These are phyloP conservation scores for Aspergillus quadricinctus DNA, from an alignment of 2,329 filamentous ascomycete genomes.

Conservation along the genomic window DNA sequence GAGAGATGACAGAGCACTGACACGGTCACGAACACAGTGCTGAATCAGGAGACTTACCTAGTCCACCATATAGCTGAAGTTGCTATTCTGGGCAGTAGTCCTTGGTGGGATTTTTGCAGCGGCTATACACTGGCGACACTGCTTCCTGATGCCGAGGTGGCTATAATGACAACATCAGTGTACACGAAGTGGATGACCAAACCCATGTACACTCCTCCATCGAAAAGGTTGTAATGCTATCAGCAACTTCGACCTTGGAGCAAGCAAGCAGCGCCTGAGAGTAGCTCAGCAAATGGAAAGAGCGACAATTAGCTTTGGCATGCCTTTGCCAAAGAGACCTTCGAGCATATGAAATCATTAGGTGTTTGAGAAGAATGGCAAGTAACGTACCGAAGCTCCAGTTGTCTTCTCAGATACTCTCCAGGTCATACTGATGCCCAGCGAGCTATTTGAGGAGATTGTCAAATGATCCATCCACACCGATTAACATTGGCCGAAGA, in stretches of 20 bases:
- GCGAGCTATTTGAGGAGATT: background rate
- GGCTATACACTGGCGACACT: background rate
- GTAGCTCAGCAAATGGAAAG: no score
- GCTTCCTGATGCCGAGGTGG: background rate
- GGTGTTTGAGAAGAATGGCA: background rate
- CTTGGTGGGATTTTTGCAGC: background rate
- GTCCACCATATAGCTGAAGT: background rate
- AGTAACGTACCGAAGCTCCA: background rate
- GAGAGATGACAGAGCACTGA: background rate
- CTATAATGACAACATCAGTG: background rate
- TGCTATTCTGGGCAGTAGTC: background rate
- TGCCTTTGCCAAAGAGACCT: background rate
- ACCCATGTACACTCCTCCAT: background rate
- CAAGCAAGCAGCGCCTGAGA: background rate
- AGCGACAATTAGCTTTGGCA: no score
- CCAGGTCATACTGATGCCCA: background rate
- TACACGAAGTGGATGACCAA: background rate
- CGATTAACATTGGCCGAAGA: background rate
- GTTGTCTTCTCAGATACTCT: background rate
- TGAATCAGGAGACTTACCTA: background rate
- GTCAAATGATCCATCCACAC: background rate
- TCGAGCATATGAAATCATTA: background rate
- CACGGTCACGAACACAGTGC: background rate
- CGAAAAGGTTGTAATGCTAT: background rate
- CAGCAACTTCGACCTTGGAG: background rate